Evolutionary conservation across 805 yeast species (phyloP), one percentile per base, ranked within the genome.

Genomic region (Barnettozyma botsteinii): DNA sequence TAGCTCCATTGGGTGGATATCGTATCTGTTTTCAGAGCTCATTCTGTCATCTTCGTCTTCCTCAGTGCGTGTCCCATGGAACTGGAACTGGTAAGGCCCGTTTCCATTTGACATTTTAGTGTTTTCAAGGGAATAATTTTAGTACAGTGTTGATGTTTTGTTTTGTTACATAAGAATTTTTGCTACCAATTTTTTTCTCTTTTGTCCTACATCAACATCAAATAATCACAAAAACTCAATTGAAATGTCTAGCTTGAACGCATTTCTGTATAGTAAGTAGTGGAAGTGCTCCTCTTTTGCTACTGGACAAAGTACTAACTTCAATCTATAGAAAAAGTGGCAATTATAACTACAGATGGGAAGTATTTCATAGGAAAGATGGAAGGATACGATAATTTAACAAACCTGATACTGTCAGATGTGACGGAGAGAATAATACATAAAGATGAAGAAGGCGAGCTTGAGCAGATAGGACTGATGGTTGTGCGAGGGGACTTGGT

Each of bases 321-420:
- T 33, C 19, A 28, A 32, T 7, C 14, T 17, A 20, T 32, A 63
- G 77, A 71, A 49, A 64, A 64, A 47, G 79, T 79, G 12, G 70
- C 77, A 38, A 68, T 78, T 23, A 61, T 79, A 33, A 75, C 81
- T 3, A 65, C 78, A 7, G 81, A 76, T 47, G 84, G 81, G 10
- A 62, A 75, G 35, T 64, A 70, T 38, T 65, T 73, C 31, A 53
- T 66, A 28, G 81, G 77, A 5, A 61, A 51, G 17, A 51, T 75
- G 14, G 72, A 69, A 48, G 87, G 89, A 7, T 81, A 66, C 50
- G 91, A 83, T 56, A 75, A 77, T 46, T 66, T 75, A 33, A 74
- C 84, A 19, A 83, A 83, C 52, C 52, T 83, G 26, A 64, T 81
- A 29, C 59, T 82, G 30, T 61, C 75, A 3, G 59, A 67, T 30